These are phyloP conservation scores for Porogramme epimiltina DNA, from an alignment of 1,284 basidiomycete species.

Conservation along the genomic window DNA sequence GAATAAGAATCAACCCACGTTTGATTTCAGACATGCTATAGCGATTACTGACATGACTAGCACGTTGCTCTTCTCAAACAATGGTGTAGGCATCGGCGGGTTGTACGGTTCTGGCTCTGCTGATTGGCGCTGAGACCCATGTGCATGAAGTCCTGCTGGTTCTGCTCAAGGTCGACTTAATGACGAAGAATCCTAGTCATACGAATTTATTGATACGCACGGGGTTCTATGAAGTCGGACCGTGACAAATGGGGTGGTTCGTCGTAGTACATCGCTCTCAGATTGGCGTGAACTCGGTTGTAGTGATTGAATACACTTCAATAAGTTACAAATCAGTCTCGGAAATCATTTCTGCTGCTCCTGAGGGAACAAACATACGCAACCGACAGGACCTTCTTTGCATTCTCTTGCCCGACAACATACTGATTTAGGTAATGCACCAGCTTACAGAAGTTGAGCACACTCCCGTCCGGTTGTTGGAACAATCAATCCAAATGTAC, in stretches of 20 bases:
- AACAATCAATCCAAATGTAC: slow-evolving; percentile 37
- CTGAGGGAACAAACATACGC: slow-evolving; percentile 28
- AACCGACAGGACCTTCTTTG: slow-evolving; percentile 90
- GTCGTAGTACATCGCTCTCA: slow-evolving; percentile 50
- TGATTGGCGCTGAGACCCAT: no score
- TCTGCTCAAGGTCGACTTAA: no score
- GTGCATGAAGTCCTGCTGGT: no score
- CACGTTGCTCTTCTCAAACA: slow-evolving; percentile 94
- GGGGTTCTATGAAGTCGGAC: slow-evolving; percentile 27
- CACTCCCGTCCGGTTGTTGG: no score
- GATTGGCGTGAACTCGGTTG: slow-evolving; percentile 74
- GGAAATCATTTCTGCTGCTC: no score
- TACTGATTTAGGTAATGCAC: slow-evolving; percentile 88
- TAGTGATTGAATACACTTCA: slow-evolving; percentile 91
- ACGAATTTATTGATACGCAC: no score
- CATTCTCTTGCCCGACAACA: slow-evolving; percentile 90
- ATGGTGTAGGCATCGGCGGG: slow-evolving; percentile 43
- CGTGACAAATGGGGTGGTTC: slow-evolving; percentile 29
- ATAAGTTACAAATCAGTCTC: slow-evolving; percentile 10
- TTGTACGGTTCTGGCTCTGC: slow-evolving; percentile 33
- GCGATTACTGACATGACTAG: slow-evolving; percentile 72
- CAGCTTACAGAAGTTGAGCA: slow-evolving; percentile 49
- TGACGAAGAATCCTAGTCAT: no score
- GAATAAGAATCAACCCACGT: neutral
- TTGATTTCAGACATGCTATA: neutral